phyloP scores from a whole-genome alignment of 495 filamentous ascomycete species.

The Aspergillus asperescens region DNA sequence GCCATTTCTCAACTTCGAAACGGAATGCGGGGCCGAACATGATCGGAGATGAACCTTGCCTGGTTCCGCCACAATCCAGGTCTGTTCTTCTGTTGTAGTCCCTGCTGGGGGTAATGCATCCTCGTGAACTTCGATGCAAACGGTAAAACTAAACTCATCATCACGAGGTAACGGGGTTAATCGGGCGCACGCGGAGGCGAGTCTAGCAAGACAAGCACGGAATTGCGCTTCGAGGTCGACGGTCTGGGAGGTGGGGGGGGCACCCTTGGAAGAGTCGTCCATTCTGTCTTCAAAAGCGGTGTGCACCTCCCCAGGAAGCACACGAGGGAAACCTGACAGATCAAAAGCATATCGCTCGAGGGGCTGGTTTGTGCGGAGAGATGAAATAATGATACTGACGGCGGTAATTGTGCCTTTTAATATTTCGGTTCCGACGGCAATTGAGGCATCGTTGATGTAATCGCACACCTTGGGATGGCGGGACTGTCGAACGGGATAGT shows the following conservation, averaged over 20 bases:
- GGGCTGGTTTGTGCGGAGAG: constrained; percentile 45
- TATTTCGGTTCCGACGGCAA: constrained; percentile 69
- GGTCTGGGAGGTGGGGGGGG: constrained; percentile 33
- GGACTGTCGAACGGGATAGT: constrained; percentile 81
- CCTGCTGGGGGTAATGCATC: constrained; percentile 70
- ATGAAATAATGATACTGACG: constrained; percentile 73
- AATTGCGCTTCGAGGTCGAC: constrained; percentile 71
- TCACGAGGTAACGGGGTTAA: constrained; percentile 62
- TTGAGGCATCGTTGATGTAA: constrained; percentile 82
- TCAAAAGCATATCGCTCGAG: constrained; percentile 88
- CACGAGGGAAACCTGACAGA: constrained; percentile 65
- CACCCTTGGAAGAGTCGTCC: constrained; percentile 41
- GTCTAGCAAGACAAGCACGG: constrained; percentile 49
- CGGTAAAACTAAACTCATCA: constrained; percentile 71
- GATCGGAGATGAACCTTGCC: constrained; percentile 43
- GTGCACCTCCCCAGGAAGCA: constrained; percentile 47
- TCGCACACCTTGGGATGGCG: constrained; percentile 86
- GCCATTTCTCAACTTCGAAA: constrained; percentile 39
- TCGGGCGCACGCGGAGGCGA: constrained; percentile 51
- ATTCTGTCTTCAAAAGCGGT: constrained; percentile 49
- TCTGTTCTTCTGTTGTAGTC: constrained; percentile 48
- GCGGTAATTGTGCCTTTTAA: constrained; percentile 62
- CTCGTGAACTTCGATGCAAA: constrained; percentile 78
- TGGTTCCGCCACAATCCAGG: constrained; percentile 52
- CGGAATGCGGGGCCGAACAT: constrained; percentile 43